Evolutionary conservation across 768 basidiomycete genomes (phyloP).

Genomic region (Boletus rubroflammeus): DNA sequence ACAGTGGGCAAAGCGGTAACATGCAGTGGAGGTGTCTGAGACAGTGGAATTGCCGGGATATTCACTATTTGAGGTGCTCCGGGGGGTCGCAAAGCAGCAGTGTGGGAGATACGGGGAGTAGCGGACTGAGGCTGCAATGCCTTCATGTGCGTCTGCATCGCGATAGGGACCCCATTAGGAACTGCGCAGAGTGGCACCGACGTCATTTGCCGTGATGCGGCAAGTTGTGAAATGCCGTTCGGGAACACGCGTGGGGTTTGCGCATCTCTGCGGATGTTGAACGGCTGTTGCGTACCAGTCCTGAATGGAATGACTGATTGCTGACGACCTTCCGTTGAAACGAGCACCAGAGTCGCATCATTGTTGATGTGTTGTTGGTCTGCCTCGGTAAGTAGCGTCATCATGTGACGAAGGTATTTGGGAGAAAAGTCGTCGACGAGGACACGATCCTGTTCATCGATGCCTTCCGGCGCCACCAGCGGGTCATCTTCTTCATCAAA

Average conservation of each 20-base stretch:
- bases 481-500: conserved; percentile 66
- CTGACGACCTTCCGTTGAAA: conserved; percentile 47
- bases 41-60: conserved; percentile 27
- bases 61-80: conserved; percentile 34
- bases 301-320: conserved; percentile 49
- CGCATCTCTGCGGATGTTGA: conserved; percentile 25
- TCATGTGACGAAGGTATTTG: conserved; percentile 53
- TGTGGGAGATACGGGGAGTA: conserved; percentile 54
- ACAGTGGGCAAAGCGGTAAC: conserved; percentile 22
- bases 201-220: conserved; percentile 19
- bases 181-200: conserved; percentile 25
- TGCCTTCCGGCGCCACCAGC: conserved; percentile 49
- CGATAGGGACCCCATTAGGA: conserved; percentile 50
- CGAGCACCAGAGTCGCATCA: conserved; percentile 46
- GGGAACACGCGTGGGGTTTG: conserved; percentile 21
- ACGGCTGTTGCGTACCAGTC: conserved; percentile 30
- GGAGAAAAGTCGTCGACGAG: conserved; percentile 71
- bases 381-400: conserved; percentile 53
- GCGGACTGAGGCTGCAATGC: conserved; percentile 52
- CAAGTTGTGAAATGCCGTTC: conserved; percentile 27
- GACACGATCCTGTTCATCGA: conserved; percentile 65
- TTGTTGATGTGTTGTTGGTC: conserved; percentile 51
- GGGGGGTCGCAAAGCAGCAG: conserved; percentile 35
- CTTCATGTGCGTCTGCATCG: conserved; percentile 58
- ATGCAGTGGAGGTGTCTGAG: conserved; percentile 36